Evolutionary conservation across 495 filamentous ascomycete genomes (phyloP), one percentile per base, ranked within the genome.

Genomic region (Hypoxylon fragiforme): DNA sequence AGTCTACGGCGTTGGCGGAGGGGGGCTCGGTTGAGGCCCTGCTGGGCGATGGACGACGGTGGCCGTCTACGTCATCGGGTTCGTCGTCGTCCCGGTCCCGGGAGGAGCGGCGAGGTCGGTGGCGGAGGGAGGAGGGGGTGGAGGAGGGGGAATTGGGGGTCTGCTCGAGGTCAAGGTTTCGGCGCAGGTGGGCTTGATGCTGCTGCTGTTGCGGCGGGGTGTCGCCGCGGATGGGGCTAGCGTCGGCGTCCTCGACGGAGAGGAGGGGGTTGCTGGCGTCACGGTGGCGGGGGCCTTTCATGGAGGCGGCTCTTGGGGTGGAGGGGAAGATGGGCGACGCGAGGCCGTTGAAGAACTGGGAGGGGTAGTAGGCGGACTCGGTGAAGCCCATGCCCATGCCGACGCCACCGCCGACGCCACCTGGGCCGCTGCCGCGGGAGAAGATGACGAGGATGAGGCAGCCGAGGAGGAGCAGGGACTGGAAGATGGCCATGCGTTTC

Each of bases 361-460:
- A 46, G 15, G 63, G 53, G 50, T 67, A 67, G 28, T 67, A 64
- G 12, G n/a, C n/a, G n/a, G 60, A 50, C 32, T 67, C 64, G 3
- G 60, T 38, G 50, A 51, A 42, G 31, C 59, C 58, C n/a, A 61
- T 49, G 3, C 60, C 40, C 48, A 51, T 43, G 31, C 59, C 58
- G 14, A 60, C 51, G 11, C 57, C 62, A 24, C 69, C 66, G 26
- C 75, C 72, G n/a, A n/a, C n/a, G n/a, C n/a, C n/a, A n/a, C n/a
- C n/a, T n/a, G n/a, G n/a, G n/a, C n/a, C n/a, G n/a, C n/a, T n/a
- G 14, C 77, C 72, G 15, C 77, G 69, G 36, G 72, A 78, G 68
- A 98, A 96, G 43, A 98, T 84, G 38, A 94, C 88, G 7, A 98
- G 77, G 0, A 85, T 85, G 34, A 97, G 86, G 62, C 91, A 96